Percentiles rank a stretch among this genome's conserved stretches.
Conservation (phyloP, 768 basidiomycete genomes). For the Lactifluus subvellereus region DNA sequence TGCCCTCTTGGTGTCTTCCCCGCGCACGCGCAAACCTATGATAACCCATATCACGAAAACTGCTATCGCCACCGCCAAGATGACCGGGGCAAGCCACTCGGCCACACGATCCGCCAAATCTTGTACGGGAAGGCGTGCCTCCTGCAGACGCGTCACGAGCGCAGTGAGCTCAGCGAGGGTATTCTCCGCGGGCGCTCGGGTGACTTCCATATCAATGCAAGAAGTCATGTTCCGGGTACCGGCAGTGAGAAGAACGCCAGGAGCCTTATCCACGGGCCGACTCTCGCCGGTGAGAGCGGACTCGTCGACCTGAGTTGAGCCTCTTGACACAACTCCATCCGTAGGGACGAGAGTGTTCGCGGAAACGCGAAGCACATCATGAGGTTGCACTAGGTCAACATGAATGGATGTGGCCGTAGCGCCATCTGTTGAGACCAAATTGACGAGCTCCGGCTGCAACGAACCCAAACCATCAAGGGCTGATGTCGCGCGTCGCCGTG, state of each 20-base stretch:
- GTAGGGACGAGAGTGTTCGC: slow-evolving; percentile 36
- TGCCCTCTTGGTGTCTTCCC: slow-evolving; percentile 28
- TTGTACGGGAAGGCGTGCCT: slow-evolving; percentile 36
- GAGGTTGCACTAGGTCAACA: slow-evolving; percentile 33
- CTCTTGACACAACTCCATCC: slow-evolving; percentile 35
- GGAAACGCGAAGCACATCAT: slow-evolving; percentile 34
- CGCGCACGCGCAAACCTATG: slow-evolving; percentile 31
- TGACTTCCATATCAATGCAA: slow-evolving; percentile 33
- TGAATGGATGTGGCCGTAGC: slow-evolving; percentile 25
- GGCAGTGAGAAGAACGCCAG: slow-evolving; percentile 34
- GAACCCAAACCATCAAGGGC: slow-evolving; percentile 34
- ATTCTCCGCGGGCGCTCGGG: slow-evolving; percentile 37
- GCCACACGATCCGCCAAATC: slow-evolving; percentile 47
- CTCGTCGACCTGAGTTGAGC: slow-evolving; percentile 38
- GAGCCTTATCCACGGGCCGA: slow-evolving; percentile 33
- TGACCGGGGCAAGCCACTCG: slow-evolving; percentile 43
- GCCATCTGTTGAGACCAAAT: slow-evolving; percentile 28
- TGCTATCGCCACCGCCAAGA: slow-evolving; percentile 38
- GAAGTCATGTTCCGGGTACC: slow-evolving; percentile 37
- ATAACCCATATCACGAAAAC: slow-evolving; percentile 36
- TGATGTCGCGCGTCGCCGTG: slow-evolving; percentile 33
- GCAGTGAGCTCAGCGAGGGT: slow-evolving; percentile 36
- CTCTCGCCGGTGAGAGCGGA: slow-evolving; percentile 42
- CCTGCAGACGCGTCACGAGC: slow-evolving; percentile 35
- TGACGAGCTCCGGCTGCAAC: slow-evolving; percentile 32